Percentiles rank a stretch among this genome's conserved stretches.
These are phyloP conservation scores for Trichoderma harzianum DNA, from an alignment of 2,329 filamentous ascomycete species.

Conservation along the genomic window DNA sequence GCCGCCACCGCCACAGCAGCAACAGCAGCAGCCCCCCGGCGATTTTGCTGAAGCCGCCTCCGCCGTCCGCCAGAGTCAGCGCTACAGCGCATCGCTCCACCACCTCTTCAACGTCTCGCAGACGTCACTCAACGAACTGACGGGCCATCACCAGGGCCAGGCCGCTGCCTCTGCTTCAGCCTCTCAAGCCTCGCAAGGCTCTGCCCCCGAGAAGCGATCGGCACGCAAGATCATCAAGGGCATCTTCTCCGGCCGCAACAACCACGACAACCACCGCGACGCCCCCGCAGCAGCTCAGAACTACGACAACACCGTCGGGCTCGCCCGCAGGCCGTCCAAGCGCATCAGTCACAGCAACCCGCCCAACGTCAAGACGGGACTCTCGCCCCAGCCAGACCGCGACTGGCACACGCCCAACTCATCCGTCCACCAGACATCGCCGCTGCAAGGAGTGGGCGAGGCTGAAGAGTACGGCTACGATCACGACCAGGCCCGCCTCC, in stretches of 20 bases:
- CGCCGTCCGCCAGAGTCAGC: conserved; percentile 50
- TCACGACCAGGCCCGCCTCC: background rate
- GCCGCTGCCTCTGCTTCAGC: conserved; percentile 32
- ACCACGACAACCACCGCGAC: conserved; percentile 20
- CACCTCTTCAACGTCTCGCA: conserved; percentile 31
- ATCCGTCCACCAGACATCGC: conserved; percentile 33
- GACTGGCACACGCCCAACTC: conserved; percentile 25
- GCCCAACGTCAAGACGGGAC: conserved; percentile 42
- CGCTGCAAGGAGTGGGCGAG: conserved; percentile 44
- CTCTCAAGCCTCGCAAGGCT: conserved; percentile 23
- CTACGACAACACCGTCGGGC: conserved; percentile 49
- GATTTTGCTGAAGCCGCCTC: conserved; percentile 41
- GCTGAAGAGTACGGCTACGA: conserved; percentile 35
- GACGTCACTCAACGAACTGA: conserved; percentile 27
- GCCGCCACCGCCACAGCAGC: conserved; percentile 12
- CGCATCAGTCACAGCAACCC: conserved; percentile 46
- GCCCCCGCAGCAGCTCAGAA: conserved; percentile 29
- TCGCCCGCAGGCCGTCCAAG: conserved; percentile 56
- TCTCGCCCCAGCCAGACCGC: conserved; percentile 27
- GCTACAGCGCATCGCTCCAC: conserved; percentile 39
- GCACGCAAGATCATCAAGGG: conserved; percentile 54
- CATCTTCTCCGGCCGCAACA: conserved; percentile 41
- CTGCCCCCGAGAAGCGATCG: conserved; percentile 45
- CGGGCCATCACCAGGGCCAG: conserved; percentile 25
- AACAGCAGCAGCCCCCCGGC: conserved; percentile 32